Evolutionary conservation across 1,284 basidiomycete genomes (phyloP).

Genomic region (Austropuccinia psidii): DNA sequence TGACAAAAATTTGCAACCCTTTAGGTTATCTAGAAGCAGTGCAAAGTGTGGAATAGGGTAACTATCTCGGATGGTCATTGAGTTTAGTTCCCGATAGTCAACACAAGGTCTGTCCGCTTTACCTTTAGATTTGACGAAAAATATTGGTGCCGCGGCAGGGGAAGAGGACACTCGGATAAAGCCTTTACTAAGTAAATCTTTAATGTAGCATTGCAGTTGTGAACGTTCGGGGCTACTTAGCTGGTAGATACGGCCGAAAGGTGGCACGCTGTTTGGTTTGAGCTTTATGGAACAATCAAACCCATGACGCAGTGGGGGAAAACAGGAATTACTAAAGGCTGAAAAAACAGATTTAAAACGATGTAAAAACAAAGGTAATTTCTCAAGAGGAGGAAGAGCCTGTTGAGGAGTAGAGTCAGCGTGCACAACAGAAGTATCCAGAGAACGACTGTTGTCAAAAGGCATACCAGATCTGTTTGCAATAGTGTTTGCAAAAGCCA

Average conservation of each 20-base stretch:
- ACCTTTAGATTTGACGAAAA: constrained; percentile 26
- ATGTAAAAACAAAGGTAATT: background rate
- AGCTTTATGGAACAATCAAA: constrained; percentile 1
- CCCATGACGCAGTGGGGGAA: background rate
- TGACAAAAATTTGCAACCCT: constrained; percentile 9
- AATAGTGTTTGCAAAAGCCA: background rate
- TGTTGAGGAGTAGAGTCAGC: background rate
- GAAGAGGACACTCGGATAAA: constrained; percentile 15
- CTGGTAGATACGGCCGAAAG: background rate
- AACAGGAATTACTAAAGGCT: background rate
- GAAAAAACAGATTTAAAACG: background rate
- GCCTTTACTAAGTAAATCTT: background rate
- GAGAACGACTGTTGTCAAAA: too few relatives aligned
- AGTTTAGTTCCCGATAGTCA: background rate
- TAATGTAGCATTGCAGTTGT: background rate
- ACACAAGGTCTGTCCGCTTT: constrained; percentile 6
- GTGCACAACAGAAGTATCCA: background rate
- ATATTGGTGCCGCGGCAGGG: constrained; percentile 3
- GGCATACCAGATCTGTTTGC: background rate
- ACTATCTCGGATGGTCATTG: background rate
- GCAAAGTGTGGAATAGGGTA: background rate
- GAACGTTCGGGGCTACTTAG: background rate
- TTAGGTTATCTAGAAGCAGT: background rate
- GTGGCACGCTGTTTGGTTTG: background rate
- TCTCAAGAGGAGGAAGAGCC: background rate